Conservation (phyloP, 2,329 filamentous ascomycete species). For the Phaeosphaeriaceae sp. region DNA sequence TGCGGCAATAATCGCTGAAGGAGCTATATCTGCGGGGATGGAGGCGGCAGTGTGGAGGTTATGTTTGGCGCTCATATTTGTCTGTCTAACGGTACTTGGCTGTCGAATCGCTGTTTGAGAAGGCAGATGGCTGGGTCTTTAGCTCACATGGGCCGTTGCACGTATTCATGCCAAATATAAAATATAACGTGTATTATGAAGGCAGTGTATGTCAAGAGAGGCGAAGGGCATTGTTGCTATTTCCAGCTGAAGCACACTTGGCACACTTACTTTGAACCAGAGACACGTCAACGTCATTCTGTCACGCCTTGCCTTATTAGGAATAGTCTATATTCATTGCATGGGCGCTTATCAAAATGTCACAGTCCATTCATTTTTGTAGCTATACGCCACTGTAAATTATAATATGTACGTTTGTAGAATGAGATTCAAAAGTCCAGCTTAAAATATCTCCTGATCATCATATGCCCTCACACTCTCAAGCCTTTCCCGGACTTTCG, state of each 20-base stretch:
- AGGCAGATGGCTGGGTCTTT: neutral
- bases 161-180: too few relatives aligned
- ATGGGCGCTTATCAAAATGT: too few relatives aligned
- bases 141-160: too few relatives aligned
- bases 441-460: slow-evolving; percentile 41
- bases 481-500: slow-evolving; percentile 21
- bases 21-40: slow-evolving; percentile 36
- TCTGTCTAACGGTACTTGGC: neutral
- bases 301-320: neutral
- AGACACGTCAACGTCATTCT: neutral
- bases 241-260: slow-evolving; percentile 9
- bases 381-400: too few relatives aligned
- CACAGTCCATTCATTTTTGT: too few relatives aligned
- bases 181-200: neutral
- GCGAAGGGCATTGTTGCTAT: slow-evolving; percentile 1
- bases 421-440: neutral
- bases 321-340: neutral
- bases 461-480: slow-evolving; percentile 42
- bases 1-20: slow-evolving; percentile 33
- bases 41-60: slow-evolving; percentile 39
- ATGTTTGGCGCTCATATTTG: slow-evolving; percentile 36
- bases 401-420: too few relatives aligned
- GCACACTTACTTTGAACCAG: neutral
- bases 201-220: neutral
- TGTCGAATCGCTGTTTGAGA: slow-evolving; percentile 7